These are phyloP conservation scores for Stephanocyclus meneghinianus DNA, from an alignment of 352 stramenopile species.

Conservation along the genomic window DNA sequence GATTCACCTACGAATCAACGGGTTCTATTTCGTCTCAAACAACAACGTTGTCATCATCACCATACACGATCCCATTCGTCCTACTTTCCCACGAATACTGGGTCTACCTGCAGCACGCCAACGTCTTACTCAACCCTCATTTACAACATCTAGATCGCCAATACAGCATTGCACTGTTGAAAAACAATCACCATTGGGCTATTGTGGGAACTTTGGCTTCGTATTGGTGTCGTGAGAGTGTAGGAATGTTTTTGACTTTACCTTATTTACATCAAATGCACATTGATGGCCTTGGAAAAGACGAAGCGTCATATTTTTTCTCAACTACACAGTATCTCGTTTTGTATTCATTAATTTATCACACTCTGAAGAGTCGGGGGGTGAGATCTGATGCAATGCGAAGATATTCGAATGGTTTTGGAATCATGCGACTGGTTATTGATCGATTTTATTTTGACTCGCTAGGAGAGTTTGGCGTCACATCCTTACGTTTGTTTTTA, in stretches of 20 bases:
- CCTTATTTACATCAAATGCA: conserved; percentile 36
- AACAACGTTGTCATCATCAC: background rate
- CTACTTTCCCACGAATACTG: conserved; percentile 60
- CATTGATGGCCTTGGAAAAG: background rate
- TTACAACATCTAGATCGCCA: conserved; percentile 59
- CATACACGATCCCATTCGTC: conserved; percentile 5
- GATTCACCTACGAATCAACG: background rate
- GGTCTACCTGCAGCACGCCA: conserved; percentile 60
- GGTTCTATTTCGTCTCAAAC: background rate
- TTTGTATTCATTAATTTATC: conserved; percentile 60
- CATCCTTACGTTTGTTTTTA: conserved; percentile 36
- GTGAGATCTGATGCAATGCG: conserved; percentile 48
- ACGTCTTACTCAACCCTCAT: conserved; percentile 59
- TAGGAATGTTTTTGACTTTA: conserved; percentile 55
- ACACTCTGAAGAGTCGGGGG: conserved; percentile 58
- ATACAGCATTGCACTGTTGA: conserved; percentile 58
- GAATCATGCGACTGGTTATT: conserved; percentile 67
- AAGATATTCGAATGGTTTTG: conserved; percentile 43
- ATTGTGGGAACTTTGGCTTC: conserved; percentile 57
- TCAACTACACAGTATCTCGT: conserved; percentile 51
- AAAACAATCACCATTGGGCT: conserved; percentile 55
- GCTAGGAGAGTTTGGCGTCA: conserved; percentile 23
- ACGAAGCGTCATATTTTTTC: background rate
- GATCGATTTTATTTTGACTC: conserved; percentile 58
- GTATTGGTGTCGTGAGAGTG: conserved; percentile 56